A percentile compares a stretch with the other conserved stretches of the same genome.
phyloP scores from a whole-genome alignment of 768 basidiomycete species.

The Crassisporium funariophilum region DNA sequence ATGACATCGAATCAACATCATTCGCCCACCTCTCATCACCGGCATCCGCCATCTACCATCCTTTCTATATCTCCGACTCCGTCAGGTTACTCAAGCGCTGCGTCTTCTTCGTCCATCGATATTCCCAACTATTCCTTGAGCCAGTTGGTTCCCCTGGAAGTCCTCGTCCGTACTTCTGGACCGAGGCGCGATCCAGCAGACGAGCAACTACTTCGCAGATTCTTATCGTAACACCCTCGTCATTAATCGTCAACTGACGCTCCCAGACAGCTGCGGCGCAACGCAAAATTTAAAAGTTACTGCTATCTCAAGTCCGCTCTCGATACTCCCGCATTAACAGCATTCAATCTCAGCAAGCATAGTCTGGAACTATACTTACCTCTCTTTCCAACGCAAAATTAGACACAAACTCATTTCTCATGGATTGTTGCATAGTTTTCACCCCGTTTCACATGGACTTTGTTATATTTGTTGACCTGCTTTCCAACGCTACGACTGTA shows the following conservation, averaged over 20 bases:
- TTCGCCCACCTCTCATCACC: slow-evolving; percentile 22
- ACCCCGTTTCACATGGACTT: slow-evolving; percentile 15
- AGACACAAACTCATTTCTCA: slow-evolving; percentile 15
- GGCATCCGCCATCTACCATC: slow-evolving; percentile 23
- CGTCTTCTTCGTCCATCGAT: slow-evolving; percentile 41
- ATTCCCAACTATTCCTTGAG: slow-evolving; percentile 24
- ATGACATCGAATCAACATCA: slow-evolving; percentile 21
- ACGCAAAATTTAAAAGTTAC: slow-evolving; percentile 1
- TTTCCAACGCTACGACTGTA: slow-evolving; percentile 16
- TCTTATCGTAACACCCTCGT: slow-evolving; percentile 40
- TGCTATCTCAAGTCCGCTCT: not conserved
- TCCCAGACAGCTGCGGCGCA: slow-evolving; percentile 7
- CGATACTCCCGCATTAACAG: slow-evolving; percentile 5
- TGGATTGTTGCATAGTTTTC: slow-evolving; percentile 15
- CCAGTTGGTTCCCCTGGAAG: slow-evolving; percentile 63
- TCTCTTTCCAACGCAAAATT: slow-evolving; percentile 7
- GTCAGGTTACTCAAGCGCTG: slow-evolving; percentile 38
- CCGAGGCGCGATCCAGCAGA: slow-evolving; percentile 64
- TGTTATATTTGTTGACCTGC: slow-evolving; percentile 5
- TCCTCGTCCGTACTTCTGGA: slow-evolving; percentile 56
- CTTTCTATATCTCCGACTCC: slow-evolving; percentile 28
- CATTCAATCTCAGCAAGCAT: not conserved
- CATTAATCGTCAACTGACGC: not conserved
- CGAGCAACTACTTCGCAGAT: slow-evolving; percentile 62
- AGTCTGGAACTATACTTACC: not conserved